These are phyloP conservation scores for Dictyophora rubrovolvata DNA, from an alignment of 768 basidiomycete species.

Conservation along the genomic window DNA sequence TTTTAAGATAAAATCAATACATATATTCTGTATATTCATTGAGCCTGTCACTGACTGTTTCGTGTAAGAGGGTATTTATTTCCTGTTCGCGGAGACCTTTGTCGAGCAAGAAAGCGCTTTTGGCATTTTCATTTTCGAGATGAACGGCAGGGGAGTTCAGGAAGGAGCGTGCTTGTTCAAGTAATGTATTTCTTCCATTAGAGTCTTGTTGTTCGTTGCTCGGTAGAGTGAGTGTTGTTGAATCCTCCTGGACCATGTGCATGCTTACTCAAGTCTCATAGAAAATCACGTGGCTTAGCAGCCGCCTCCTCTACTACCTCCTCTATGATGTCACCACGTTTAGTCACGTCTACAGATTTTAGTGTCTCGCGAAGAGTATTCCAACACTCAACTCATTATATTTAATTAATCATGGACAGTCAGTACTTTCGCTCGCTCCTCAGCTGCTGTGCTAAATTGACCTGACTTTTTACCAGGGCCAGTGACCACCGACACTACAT, in stretches of 20 bases:
- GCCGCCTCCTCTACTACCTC: too few relatives aligned
- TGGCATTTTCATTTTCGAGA: constrained; percentile 43
- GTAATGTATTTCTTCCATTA: neutral
- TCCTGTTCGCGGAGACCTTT: constrained; percentile 60
- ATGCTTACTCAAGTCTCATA: too few relatives aligned
- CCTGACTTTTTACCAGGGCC: too few relatives aligned
- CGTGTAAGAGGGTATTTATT: constrained; percentile 46
- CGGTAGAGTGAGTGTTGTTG: neutral
- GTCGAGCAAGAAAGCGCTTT: constrained; percentile 55
- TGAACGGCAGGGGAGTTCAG: constrained; percentile 55
- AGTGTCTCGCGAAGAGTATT: too few relatives aligned
- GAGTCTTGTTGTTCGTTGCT: neutral
- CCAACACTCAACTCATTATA: too few relatives aligned
- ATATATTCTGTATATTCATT: neutral
- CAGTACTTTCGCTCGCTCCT: too few relatives aligned
- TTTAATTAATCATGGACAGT: too few relatives aligned
- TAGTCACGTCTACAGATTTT: too few relatives aligned
- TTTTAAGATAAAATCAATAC: neutral
- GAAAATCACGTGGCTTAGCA: too few relatives aligned
- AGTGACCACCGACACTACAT: too few relatives aligned
- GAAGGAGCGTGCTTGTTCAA: constrained; percentile 49
- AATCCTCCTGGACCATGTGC: neutral
- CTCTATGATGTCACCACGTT: too few relatives aligned
- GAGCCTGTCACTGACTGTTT: constrained; percentile 34
- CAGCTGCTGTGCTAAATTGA: too few relatives aligned